Conservation (phyloP, 2,329 filamentous ascomycete species). For the Macrophomina phaseolina region DNA sequence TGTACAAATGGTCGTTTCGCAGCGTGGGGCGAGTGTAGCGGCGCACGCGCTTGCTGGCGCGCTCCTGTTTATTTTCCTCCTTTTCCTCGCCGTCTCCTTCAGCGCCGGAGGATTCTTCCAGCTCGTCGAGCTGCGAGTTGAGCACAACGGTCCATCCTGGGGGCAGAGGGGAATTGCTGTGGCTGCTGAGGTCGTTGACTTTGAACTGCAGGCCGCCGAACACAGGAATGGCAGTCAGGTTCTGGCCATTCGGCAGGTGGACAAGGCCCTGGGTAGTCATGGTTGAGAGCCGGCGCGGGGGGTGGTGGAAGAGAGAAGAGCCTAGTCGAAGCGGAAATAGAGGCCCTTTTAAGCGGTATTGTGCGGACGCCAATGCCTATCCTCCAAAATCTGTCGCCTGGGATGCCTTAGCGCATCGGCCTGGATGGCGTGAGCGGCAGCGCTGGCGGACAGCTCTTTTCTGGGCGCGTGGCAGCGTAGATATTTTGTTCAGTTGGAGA, state of each 20-base stretch:
- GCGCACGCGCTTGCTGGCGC: constrained; percentile 52
- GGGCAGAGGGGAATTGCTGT: constrained; percentile 71
- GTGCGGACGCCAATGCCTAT: not conserved
- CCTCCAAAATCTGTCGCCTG: constrained; percentile 18
- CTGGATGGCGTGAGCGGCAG: constrained; percentile 17
- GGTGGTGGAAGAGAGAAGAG: constrained; percentile 11
- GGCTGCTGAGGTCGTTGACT: constrained; percentile 72
- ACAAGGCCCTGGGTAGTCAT: constrained; percentile 45
- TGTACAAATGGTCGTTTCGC: constrained; percentile 81
- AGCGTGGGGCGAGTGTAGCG: constrained; percentile 78
- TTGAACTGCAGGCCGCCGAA: constrained; percentile 95
- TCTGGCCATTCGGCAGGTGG: constrained; percentile 86
- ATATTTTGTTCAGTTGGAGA: constrained; percentile 8
- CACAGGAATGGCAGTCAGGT: constrained; percentile 78
- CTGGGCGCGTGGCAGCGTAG: constrained; percentile 21
- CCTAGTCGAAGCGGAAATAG: constrained; percentile 7
- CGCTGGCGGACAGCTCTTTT: not conserved
- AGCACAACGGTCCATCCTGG: constrained; percentile 90
- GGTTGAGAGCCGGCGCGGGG: constrained; percentile 3
- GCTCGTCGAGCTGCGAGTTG: constrained; percentile 64
- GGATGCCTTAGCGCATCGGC: constrained; percentile 11
- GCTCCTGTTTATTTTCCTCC: constrained; percentile 32
- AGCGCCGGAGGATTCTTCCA: constrained; percentile 31
- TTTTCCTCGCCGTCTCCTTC: constrained; percentile 42
- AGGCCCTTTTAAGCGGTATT: not conserved